These are phyloP conservation scores for Lentinus brumalis DNA, from an alignment of 768 basidiomycete species.

Conservation along the genomic window DNA sequence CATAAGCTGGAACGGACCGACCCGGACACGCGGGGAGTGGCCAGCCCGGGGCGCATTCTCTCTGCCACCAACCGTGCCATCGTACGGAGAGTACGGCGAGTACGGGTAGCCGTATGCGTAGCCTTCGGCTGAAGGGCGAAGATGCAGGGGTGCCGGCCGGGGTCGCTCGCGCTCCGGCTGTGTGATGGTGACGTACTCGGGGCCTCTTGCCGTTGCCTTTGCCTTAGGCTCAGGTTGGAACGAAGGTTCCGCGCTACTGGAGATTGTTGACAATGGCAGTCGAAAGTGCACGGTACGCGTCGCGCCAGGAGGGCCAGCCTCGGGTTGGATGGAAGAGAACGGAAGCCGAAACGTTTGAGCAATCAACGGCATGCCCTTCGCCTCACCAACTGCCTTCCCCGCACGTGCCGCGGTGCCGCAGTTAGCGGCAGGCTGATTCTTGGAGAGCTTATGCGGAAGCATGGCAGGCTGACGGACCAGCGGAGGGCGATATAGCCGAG, in stretches of 20 bases:
- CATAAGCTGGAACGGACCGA: constrained; percentile 26
- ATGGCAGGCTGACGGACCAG: background rate
- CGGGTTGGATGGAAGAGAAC: constrained; percentile 10
- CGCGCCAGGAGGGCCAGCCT: background rate
- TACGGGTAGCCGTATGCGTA: background rate
- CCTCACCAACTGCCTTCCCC: background rate
- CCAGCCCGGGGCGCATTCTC: background rate
- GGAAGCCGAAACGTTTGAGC: background rate
- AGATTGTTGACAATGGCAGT: background rate
- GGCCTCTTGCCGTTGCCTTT: background rate
- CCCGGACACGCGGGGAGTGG: background rate
- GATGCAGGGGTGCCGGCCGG: background rate
- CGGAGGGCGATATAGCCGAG: background rate
- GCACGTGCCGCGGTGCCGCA: background rate
- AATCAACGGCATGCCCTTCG: background rate
- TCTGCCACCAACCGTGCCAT: background rate
- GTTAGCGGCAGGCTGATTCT: background rate
- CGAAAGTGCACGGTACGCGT: background rate
- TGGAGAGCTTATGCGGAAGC: background rate
- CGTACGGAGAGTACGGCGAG: background rate
- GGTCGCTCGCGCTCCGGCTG: background rate
- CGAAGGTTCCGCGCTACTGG: background rate
- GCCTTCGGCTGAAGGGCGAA: background rate
- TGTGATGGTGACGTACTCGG: background rate
- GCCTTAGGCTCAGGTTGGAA: background rate